These are phyloP conservation scores for Bocquillonia castaneifolia DNA, from an alignment of 441 rosid species.

Conservation along the genomic window DNA sequence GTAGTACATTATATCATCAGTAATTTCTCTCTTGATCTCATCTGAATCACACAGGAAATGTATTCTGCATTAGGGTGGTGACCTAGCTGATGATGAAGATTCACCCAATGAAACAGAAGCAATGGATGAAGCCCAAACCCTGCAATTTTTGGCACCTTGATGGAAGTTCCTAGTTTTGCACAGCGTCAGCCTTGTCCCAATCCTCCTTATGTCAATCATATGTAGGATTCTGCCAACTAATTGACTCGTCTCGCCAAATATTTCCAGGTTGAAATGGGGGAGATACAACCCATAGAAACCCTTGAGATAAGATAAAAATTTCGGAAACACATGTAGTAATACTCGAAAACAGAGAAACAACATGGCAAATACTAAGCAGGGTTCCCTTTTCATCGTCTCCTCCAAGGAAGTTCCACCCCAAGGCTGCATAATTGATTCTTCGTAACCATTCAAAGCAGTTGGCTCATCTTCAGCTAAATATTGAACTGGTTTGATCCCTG, in stretches of 20 bases:
- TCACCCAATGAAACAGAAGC: slow-evolving; percentile 82
- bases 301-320: slow-evolving; percentile 43
- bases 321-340: slow-evolving; percentile 41
- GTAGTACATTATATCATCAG: slow-evolving; percentile 18
- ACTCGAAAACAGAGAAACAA: slow-evolving; percentile 49
- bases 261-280: slow-evolving; percentile 69
- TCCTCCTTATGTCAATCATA: slow-evolving; percentile 74
- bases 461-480: slow-evolving; percentile 36
- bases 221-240: slow-evolving; percentile 52
- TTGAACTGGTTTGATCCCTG: slow-evolving; percentile 63
- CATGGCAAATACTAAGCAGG: slow-evolving; percentile 47
- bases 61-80: slow-evolving; percentile 26
- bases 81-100: slow-evolving; percentile 51
- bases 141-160: slow-evolving; percentile 62
- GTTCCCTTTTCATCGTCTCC: slow-evolving; percentile 47
- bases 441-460: slow-evolving; percentile 16
- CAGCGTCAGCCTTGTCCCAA: slow-evolving; percentile 59
- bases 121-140: slow-evolving; percentile 81
- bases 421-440: slow-evolving; percentile 29
- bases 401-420: slow-evolving; percentile 30
- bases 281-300: slow-evolving; percentile 51
- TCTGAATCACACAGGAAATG: background rate
- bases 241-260: slow-evolving; percentile 76
- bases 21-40: slow-evolving; percentile 24
- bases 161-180: slow-evolving; percentile 70